Percentiles rank a stretch among this genome's conserved stretches.
Evolutionary conservation across 257 asterid species (phyloP).

Genomic region (Solanum chilense): DNA sequence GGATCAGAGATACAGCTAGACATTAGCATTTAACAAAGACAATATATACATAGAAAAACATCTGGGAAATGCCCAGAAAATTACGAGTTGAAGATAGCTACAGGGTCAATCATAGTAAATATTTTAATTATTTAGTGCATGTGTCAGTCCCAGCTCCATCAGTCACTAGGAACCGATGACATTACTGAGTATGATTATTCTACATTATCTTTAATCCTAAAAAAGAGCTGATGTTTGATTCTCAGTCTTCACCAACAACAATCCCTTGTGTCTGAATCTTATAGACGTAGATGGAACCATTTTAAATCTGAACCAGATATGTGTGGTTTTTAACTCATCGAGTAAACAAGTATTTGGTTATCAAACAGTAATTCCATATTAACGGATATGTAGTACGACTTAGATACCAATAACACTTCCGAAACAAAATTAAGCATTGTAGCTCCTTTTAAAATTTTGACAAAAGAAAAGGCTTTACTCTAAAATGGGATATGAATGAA

Average conservation of each 20-base stretch:
- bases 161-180: background rate
- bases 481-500: background rate
- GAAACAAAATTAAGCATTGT: background rate
- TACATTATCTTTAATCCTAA: background rate
- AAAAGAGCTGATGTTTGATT: background rate
- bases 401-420: background rate
- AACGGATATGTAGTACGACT: background rate
- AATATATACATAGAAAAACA: background rate
- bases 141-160: background rate
- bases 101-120: too few relatives aligned
- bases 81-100: background rate
- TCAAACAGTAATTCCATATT: background rate
- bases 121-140: background rate
- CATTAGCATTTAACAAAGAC: background rate
- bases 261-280: background rate
- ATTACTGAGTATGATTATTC: background rate
- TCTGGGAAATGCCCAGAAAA: background rate
- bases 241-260: background rate
- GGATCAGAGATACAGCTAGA: background rate
- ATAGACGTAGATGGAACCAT: background rate
- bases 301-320: background rate
- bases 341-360: background rate
- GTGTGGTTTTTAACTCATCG: background rate
- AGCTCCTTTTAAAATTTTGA: background rate
- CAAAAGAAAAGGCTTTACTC: background rate